Base-by-base conservation (phyloP, 1,284 basidiomycete species). In the Ustilago hordei region DNA sequence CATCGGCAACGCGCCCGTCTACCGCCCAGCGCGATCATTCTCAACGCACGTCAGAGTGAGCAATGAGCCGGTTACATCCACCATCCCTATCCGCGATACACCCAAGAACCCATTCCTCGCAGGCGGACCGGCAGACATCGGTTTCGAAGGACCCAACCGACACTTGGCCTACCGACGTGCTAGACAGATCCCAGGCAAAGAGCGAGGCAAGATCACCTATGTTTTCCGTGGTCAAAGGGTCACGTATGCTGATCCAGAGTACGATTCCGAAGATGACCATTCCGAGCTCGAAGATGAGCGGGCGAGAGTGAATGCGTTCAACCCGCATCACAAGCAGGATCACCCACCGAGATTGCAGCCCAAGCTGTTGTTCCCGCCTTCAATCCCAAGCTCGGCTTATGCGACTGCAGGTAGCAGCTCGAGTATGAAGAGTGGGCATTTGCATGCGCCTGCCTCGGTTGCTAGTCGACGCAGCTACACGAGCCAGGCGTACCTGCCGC, bases 21-120 rank as follows among this genome's bases (percentile, higher is more conserved):
- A 64, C 38, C 68, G 66, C 15, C 60, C 63, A 4, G 73, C 73
- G 8, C 67, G 67, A 17, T 60, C 67, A 8, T 63, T 70, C 28
- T 70, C 67, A 0, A 62, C 62, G 11, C 60, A 48, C 31, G 60
- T 70, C 19, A 38, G 45, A n/a, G 74, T 76, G 8, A 53, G 60
- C n/a, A 76, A 68, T 47, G 55, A 65, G 54, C 43, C 60, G 8
- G 47, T 71, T 23, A 50, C 60, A 2, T 31, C 57, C 31, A 39
- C 45, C 17, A 28, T 58, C 17, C 75, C 75, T 28, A 79, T 84
- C 52, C 75, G 80, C 19, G 82, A 84, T 55, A 76, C 82, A 13
- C 78, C 78, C 31, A 75, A 76, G 73, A 84, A 84, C 41, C 82
- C 82, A 1, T 84, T 84, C 60, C 61, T 84, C n/a, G 79, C 79